phyloP scores from a whole-genome alignment of 2,329 filamentous ascomycete species.

The Diaporthe amygdali region DNA sequence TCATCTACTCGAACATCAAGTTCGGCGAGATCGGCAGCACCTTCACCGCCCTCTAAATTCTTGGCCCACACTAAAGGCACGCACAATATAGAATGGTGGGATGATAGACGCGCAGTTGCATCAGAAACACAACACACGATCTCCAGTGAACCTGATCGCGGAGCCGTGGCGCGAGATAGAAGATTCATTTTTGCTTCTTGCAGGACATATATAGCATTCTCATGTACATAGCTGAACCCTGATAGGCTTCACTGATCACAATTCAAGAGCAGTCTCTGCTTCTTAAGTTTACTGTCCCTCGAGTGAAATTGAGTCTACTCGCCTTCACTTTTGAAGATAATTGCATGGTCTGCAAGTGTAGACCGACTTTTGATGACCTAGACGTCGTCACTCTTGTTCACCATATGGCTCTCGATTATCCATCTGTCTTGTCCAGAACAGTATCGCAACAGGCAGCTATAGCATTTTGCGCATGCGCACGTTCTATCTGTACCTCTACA shows the following conservation, averaged over 20 bases:
- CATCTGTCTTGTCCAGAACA: no score
- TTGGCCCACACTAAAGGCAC: neutral
- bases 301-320: no score
- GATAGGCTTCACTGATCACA: slow-evolving; percentile 2
- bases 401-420: no score
- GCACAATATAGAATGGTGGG: neutral
- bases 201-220: slow-evolving; percentile 13
- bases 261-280: neutral
- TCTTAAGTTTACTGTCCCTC: neutral
- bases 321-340: no score
- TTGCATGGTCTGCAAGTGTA: no score
- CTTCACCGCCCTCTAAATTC: slow-evolving; percentile 34
- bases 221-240: slow-evolving; percentile 8
- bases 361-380: no score
- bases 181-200: slow-evolving; percentile 2
- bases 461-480: no score
- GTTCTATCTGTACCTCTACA: no score
- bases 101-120: neutral
- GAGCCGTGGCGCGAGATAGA: neutral
- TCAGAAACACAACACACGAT: neutral
- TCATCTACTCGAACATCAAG: slow-evolving; percentile 65
- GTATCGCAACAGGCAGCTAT: no score
- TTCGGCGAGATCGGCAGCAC: slow-evolving; percentile 62
- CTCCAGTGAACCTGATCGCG: neutral
- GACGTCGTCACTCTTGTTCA: no score